A percentile compares a stretch with the other conserved stretches of the same genome.
Conservation (phyloP, 345 rosid genomes). For the Hibiscus mutabilis region DNA sequence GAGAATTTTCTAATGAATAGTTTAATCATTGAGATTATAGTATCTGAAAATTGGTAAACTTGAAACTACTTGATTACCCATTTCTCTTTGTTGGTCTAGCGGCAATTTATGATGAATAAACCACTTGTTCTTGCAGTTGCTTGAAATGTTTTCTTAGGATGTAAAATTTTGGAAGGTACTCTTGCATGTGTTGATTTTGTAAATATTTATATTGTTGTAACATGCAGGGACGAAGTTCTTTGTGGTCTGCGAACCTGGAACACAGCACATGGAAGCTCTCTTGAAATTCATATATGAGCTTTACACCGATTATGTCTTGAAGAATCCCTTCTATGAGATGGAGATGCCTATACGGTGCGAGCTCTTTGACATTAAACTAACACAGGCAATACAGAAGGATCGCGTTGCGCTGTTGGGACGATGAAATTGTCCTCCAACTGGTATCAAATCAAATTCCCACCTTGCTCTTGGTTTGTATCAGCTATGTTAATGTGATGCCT, state of each 20-base stretch:
- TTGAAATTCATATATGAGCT: slow-evolving; percentile 71
- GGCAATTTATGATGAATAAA: neutral
- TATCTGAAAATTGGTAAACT: neutral
- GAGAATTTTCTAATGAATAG: no score
- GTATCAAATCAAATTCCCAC: no score
- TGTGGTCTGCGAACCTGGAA: slow-evolving; percentile 88
- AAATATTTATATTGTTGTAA: neutral
- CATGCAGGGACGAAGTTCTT: slow-evolving; percentile 86
- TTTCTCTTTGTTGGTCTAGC: neutral
- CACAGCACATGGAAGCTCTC: slow-evolving; percentile 76
- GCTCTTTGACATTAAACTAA: slow-evolving; percentile 79
- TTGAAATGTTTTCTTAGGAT: neutral
- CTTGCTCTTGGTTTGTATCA: neutral
- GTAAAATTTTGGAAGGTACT: neutral
- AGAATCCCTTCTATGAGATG: slow-evolving; percentile 97
- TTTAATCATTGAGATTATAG: neutral
- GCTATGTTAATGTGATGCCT: neutral
- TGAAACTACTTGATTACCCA: neutral
- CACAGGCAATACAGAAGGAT: slow-evolving; percentile 76
- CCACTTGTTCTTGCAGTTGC: neutral
- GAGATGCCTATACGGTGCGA: slow-evolving; percentile 99
- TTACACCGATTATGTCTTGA: slow-evolving; percentile 86
- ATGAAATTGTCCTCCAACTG: slow-evolving; percentile 15
- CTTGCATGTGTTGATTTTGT: neutral
- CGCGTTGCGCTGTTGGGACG: slow-evolving; percentile 63